Evolutionary conservation across 371 early-diverging fungal species (phyloP), one percentile per base, ranked within the genome.

Genomic region (Apophysomyces ossiformis): DNA sequence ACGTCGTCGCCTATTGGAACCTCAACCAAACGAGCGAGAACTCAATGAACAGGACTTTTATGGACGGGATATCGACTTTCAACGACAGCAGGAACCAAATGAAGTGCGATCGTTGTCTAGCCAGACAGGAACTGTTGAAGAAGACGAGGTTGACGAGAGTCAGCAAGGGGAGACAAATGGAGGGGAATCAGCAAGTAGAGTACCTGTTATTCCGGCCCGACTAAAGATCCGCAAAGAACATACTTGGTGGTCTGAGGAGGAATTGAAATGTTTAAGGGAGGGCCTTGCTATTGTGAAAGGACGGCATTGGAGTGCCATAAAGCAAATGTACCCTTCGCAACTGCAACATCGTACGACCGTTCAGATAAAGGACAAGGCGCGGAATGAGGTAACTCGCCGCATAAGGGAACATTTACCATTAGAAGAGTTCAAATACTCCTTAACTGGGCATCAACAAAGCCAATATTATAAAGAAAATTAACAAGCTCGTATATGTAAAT

Each of bases 271-370:
- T 50, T 26, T 50, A 21, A 4, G 21, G 21, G 21, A 50, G 21
- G 54, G 54, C 4, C 54, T 50, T 21, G 54, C 18, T 16, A 18
- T n/a, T 18, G n/a, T 50, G 18, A 50, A 50, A 21, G 54, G 54
- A 21, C 54, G 54, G 2, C n/a, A 50, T 9, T 50, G 54, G 54
- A 50, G 21, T 21, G 54, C 54, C 54, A 50, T 50, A 16, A 50
- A 50, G 11, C 4, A 21, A 8, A 7, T 50, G 21, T 50, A 7
- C 11, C 54, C 54, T 9, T 16, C 5, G 5, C 21, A 50, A 21
- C 21, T 50, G 11, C n/a, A 8, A 7, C n/a, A 50, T 21, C 54
- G 54, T 9, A 50, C 54, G 9, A 50, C 16, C 8, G 54, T 50
- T 2, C 54, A 50, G 21, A 16, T 50, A 11, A 50, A 50, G 21